Base-by-base conservation (phyloP, 768 basidiomycete species). In the Suillus clintonianus region DNA sequence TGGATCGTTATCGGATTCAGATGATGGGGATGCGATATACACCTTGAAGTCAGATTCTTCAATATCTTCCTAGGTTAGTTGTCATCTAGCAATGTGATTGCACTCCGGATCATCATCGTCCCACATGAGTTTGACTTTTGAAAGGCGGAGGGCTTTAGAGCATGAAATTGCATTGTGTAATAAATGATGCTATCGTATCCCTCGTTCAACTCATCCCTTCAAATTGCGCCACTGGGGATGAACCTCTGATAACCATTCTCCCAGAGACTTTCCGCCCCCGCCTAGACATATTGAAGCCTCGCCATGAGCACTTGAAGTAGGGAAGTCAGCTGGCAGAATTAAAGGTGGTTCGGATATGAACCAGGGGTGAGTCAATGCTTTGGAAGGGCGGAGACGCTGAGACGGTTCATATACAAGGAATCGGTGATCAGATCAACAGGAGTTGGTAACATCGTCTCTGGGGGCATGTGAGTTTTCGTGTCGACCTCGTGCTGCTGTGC, bases 361-460 rank as follows among this genome's bases (percentile, higher is more conserved):
- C 85, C 88, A 91, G 1, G 83, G 80, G 67, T 92, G 90, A 1
- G 43, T 64, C 10, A 90, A 73, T 0, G 89, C 89, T 13, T 81
- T 78, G 0, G 67, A 64, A 0, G 89, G 84, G 0, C 64, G 65
- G 1, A 91, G 68, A 8, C 91, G 82, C 3, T 71, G 66, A 1
- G 77, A 65, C 0, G 86, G 84, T 1, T 88, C 85, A 66, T 91
- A 92, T 4, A 82, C 78, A 15, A 93, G 81, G 54, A 92, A 81
- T 3, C 79, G 78, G 8, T 81, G 77, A 94, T 62, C 30, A 94
- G 81, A 65, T 91, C 86, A 11, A 88, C 72, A 1, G 78, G 69
- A 13, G 66, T 64, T n/a, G 72, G 62, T 39, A 19, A 67, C 62
- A 22, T 62, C 47, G 62, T 59, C 5, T n/a, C 30, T 0, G 32